phyloP scores from a whole-genome alignment of 176 grass and related monocot genomes.

The Musa acuminata region DNA sequence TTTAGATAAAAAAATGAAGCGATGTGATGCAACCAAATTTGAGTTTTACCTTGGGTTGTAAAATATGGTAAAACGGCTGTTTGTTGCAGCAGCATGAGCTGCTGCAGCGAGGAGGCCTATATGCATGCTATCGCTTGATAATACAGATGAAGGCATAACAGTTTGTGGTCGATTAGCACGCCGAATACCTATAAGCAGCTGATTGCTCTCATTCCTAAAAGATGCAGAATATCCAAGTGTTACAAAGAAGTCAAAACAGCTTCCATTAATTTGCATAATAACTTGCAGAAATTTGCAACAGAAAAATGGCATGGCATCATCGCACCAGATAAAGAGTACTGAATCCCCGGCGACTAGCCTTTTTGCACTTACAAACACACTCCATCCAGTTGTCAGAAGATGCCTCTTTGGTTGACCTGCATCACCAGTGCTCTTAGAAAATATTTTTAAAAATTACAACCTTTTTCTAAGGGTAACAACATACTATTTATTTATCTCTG shows the following conservation, averaged over 20 bases:
- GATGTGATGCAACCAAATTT: neutral
- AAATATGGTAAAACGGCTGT: constrained; percentile 93
- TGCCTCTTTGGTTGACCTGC: constrained; percentile 97
- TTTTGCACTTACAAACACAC: constrained; percentile 91
- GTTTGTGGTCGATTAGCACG: constrained; percentile 80
- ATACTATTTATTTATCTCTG: neutral
- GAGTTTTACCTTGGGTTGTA: constrained; percentile 66
- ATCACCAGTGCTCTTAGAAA: constrained; percentile 14
- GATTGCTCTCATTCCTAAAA: constrained; percentile 85
- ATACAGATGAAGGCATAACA: constrained; percentile 80
- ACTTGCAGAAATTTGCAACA: neutral
- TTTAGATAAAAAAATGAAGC: neutral
- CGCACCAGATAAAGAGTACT: constrained; percentile 96
- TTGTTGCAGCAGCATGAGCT: constrained; percentile 92
- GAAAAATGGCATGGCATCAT: constrained; percentile 2
- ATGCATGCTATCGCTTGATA: constrained; percentile 98
- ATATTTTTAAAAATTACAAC: neutral
- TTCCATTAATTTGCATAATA: neutral
- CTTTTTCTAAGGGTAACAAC: neutral
- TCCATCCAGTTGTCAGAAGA: constrained; percentile 93
- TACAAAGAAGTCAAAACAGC: neutral
- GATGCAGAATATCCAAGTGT: neutral
- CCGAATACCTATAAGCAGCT: constrained; percentile 80
- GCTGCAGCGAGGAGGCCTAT: constrained; percentile 97
- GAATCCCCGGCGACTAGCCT: constrained; percentile 81